Conservation (phyloP, 495 filamentous ascomycete genomes). For the Penicillium cinerascens region DNA sequence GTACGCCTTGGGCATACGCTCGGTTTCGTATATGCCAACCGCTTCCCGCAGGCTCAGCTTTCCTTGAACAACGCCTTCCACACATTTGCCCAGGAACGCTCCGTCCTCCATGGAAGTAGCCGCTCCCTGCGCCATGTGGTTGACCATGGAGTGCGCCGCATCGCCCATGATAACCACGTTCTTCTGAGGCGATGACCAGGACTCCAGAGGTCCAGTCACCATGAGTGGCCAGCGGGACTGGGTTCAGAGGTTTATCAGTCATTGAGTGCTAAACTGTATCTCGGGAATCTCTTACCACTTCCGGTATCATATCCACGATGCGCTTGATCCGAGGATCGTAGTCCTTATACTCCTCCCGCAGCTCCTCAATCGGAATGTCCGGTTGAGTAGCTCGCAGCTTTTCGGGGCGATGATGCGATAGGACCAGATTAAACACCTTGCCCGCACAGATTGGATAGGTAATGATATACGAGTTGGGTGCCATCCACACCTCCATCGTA, state of each 20-base stretch:
- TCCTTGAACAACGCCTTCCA: constrained; percentile 16
- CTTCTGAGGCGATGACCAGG: constrained; percentile 31
- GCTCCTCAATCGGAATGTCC: constrained; percentile 29
- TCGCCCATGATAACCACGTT: constrained; percentile 40
- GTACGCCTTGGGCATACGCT: constrained; percentile 27
- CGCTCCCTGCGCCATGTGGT: constrained; percentile 41
- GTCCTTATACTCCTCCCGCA: constrained; percentile 28
- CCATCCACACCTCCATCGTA: constrained; percentile 47
- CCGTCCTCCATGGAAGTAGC: constrained; percentile 40
- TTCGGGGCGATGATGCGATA: constrained; percentile 34
- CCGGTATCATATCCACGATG: constrained; percentile 20
- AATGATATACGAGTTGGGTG: constrained; percentile 33
- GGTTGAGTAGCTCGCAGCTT: constrained; percentile 14
- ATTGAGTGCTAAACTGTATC: neutral
- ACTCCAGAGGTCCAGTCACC: constrained; percentile 22
- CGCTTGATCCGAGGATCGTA: constrained; percentile 22
- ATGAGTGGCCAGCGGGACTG: constrained; percentile 32
- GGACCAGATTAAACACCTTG: constrained; percentile 43
- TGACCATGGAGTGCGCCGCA: constrained; percentile 48
- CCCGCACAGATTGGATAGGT: constrained; percentile 45
- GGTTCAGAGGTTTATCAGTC: neutral
- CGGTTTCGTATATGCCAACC: constrained; percentile 19
- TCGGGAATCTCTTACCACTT: constrained; percentile 9
- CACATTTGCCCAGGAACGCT: constrained; percentile 19
- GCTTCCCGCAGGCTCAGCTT: constrained; percentile 19